phyloP scores from a whole-genome alignment of 2,329 filamentous ascomycete species.

The Botryotinia narcissicola region DNA sequence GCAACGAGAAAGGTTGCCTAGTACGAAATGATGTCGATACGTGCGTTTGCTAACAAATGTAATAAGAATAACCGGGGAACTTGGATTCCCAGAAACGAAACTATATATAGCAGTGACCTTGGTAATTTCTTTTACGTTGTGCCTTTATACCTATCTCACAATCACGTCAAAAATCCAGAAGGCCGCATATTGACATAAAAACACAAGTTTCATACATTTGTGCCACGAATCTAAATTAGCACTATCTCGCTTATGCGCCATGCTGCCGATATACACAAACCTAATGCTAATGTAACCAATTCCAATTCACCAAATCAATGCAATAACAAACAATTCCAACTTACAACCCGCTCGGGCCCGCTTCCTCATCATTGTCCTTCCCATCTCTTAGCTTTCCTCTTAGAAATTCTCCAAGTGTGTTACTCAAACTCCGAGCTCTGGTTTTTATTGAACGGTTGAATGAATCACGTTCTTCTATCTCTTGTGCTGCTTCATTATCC shows the following conservation, averaged over 20 bases:
- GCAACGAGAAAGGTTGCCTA: background rate
- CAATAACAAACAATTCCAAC: conserved; percentile 7
- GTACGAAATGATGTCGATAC: background rate
- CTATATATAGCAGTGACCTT: background rate
- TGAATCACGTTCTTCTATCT: conserved; percentile 28
- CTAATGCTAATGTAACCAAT: conserved; percentile 15
- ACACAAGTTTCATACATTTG: conserved; percentile 10
- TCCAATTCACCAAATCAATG: conserved; percentile 8
- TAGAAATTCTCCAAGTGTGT: conserved; percentile 35
- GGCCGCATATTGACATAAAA: background rate
- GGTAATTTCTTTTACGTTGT: background rate
- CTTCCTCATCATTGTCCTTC: conserved; percentile 28
- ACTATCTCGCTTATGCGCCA: conserved; percentile 6
- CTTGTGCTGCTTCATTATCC: conserved; percentile 11
- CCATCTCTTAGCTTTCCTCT: conserved; percentile 28
- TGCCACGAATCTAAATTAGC: background rate
- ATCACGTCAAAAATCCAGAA: too few species aligned
- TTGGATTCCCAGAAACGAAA: background rate
- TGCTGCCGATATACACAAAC: conserved; percentile 14
- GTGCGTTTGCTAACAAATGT: background rate
- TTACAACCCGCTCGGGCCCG: conserved; percentile 33
- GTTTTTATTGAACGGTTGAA: conserved; percentile 27
- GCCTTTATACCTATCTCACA: background rate
- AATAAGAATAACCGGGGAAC: background rate
- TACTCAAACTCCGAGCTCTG: conserved; percentile 36